A percentile compares a stretch with the other conserved stretches of the same genome.
These are phyloP conservation scores for Ophiosphaerella herpotricha DNA, from an alignment of 2,329 filamentous ascomycete genomes.

Conservation along the genomic window DNA sequence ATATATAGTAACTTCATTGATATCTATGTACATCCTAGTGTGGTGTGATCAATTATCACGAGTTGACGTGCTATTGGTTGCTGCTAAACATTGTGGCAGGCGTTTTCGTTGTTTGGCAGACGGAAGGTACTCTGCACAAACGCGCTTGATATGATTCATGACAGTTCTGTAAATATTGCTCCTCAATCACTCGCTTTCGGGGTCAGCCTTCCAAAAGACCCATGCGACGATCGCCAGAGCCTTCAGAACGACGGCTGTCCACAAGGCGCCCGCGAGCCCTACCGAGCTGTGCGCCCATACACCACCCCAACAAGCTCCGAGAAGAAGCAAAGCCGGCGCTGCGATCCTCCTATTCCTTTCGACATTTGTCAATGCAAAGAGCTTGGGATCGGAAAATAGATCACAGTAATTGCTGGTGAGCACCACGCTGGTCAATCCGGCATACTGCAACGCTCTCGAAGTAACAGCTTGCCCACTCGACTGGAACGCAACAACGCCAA, in stretches of 20 bases:
- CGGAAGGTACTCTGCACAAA: too few species aligned
- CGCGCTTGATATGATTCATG: too few species aligned
- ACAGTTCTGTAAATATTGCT: too few species aligned
- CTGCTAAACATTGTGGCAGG: too few species aligned
- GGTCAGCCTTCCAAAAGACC: slow-evolving; percentile 49
- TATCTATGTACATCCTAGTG: too few species aligned
- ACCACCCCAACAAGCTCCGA: slow-evolving; percentile 61
- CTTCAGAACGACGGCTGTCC: slow-evolving; percentile 52
- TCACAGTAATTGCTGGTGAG: slow-evolving; percentile 84
- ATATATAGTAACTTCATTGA: too few species aligned
- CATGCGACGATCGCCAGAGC: slow-evolving; percentile 45
- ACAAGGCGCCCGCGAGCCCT: slow-evolving; percentile 58
- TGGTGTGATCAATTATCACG: too few species aligned
- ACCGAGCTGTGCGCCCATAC: slow-evolving; percentile 58
- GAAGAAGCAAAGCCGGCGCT: slow-evolving; percentile 57
- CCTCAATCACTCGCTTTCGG: slow-evolving; percentile 12
- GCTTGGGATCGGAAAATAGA: slow-evolving; percentile 68
- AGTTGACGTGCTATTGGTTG: too few species aligned
- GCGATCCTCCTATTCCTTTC: slow-evolving; percentile 59
- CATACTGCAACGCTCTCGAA: slow-evolving; percentile 70
- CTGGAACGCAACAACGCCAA: slow-evolving; percentile 75
- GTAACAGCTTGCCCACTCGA: slow-evolving; percentile 78
- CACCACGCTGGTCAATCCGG: slow-evolving; percentile 76
- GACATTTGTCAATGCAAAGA: slow-evolving; percentile 54
- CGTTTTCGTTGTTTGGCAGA: too few species aligned